Conservation (phyloP, 495 filamentous ascomycete genomes). For the Penicillium parvum region DNA sequence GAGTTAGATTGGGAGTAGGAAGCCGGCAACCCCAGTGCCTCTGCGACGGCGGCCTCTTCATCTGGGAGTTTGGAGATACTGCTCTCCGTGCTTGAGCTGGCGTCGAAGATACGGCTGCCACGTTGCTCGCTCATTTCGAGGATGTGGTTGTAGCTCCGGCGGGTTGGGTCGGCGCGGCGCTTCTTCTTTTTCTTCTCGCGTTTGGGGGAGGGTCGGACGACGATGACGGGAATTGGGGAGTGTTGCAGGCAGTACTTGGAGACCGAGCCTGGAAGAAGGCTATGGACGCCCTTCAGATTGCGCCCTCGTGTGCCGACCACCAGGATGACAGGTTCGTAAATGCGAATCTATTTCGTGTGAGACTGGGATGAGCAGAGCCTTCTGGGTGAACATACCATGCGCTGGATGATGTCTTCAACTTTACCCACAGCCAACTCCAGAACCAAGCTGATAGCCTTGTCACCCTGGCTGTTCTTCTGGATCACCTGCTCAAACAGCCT, state of each 20-base stretch:
- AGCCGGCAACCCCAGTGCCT: slow-evolving; percentile 60
- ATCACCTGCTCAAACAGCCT: slow-evolving; percentile 74
- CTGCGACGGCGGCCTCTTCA: slow-evolving; percentile 68
- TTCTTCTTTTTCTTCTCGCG: slow-evolving; percentile 90
- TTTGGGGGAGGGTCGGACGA: slow-evolving; percentile 86
- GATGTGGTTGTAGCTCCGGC: slow-evolving; percentile 78
- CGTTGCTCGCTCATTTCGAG: slow-evolving; percentile 54
- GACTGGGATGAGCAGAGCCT: not conserved
- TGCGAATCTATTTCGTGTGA: slow-evolving; percentile 63
- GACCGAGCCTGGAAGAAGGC: slow-evolving; percentile 85
- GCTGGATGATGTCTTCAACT: slow-evolving; percentile 86
- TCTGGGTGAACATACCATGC: slow-evolving; percentile 60
- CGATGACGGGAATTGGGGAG: slow-evolving; percentile 94
- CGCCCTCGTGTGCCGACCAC: slow-evolving; percentile 90
- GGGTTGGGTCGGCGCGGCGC: slow-evolving; percentile 69
- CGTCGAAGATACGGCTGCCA: slow-evolving; percentile 54
- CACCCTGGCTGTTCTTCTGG: slow-evolving; percentile 68
- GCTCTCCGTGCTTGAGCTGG: slow-evolving; percentile 41
- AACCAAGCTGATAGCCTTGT: slow-evolving; percentile 81
- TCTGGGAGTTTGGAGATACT: slow-evolving; percentile 41
- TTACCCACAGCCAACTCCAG: slow-evolving; percentile 91
- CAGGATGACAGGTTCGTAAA: slow-evolving; percentile 93
- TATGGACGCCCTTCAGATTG: slow-evolving; percentile 81
- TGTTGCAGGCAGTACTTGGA: slow-evolving; percentile 97
- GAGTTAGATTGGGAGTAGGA: slow-evolving; percentile 32